Evolutionary conservation across 176 grass and related monocot genomes (phyloP).

Genomic region (Rhynchospora pubera): DNA sequence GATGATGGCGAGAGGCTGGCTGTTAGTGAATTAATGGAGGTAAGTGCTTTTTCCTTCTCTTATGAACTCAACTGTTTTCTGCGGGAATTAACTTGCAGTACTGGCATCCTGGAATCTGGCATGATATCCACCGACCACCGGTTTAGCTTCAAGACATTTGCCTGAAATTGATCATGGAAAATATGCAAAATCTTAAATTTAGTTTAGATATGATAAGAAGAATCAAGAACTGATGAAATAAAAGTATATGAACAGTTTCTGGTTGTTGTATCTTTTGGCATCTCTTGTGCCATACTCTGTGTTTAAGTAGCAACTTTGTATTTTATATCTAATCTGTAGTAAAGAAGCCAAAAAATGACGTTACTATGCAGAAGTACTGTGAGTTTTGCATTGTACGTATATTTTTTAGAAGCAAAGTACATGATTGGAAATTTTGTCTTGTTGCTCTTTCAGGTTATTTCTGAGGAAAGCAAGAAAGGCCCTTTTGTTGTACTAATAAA

Average conservation of each 20-base stretch:
- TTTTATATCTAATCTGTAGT: background rate
- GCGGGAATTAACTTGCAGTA: background rate
- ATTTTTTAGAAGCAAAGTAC: background rate
- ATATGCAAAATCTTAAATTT: background rate
- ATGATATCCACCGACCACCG: background rate
- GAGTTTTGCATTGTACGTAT: background rate
- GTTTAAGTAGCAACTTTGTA: background rate
- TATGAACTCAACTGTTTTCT: background rate
- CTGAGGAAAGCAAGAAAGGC: constrained; percentile 81
- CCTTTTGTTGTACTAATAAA: constrained; percentile 88
- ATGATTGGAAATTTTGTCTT: constrained; percentile 23
- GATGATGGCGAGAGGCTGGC: constrained; percentile 93
- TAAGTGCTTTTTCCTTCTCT: constrained; percentile 9
- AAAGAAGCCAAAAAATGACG: too few relatives aligned
- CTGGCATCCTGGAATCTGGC: background rate
- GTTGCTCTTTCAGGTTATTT: constrained; percentile 60
- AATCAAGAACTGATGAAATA: background rate
- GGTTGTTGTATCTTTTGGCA: background rate
- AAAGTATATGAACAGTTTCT: background rate
- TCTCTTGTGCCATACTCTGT: background rate
- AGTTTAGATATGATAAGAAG: background rate
- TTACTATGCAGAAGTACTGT: background rate
- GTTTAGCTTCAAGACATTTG: background rate
- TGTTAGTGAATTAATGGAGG: constrained; percentile 76
- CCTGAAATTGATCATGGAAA: background rate